These are phyloP conservation scores for Miscanthus lutarioriparius DNA, from an alignment of 176 grass and related monocot genomes.

Conservation along the genomic window DNA sequence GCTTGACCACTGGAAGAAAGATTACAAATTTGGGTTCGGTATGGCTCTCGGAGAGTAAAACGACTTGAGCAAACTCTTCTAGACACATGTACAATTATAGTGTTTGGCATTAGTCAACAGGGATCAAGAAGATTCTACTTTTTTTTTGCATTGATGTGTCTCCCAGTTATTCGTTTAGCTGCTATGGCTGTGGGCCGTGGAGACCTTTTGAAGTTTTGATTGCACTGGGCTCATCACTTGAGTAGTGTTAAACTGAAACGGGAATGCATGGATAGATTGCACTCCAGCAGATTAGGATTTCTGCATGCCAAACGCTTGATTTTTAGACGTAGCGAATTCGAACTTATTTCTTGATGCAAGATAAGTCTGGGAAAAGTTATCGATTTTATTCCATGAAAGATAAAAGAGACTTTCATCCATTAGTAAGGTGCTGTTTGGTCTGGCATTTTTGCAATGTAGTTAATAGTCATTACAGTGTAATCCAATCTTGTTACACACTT, in stretches of 20 bases:
- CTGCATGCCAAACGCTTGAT: background rate
- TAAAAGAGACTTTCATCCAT: background rate
- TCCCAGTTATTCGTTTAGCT: slow-evolving; percentile 27
- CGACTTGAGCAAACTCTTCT: background rate
- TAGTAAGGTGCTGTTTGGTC: background rate
- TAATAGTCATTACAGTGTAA: too few relatives aligned
- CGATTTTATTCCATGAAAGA: background rate
- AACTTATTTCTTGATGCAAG: background rate
- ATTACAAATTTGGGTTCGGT: slow-evolving; percentile 84
- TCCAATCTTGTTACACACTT: too few relatives aligned
- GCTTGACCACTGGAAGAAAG: slow-evolving; percentile 82
- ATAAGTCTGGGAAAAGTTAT: background rate
- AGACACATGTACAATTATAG: slow-evolving; percentile 32
- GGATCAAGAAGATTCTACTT: slow-evolving; percentile 1
- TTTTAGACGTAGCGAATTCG: background rate
- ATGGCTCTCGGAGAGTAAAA: slow-evolving; percentile 62
- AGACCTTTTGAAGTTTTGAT: background rate
- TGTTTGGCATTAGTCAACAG: slow-evolving; percentile 39
- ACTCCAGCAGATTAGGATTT: background rate
- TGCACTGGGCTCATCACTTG: background rate
- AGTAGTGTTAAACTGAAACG: background rate
- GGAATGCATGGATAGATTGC: slow-evolving; percentile 8
- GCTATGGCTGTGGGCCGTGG: background rate
- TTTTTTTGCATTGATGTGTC: slow-evolving; percentile 16
- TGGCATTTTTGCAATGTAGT: too few relatives aligned